Evolutionary conservation across 2,329 filamentous ascomycete species (phyloP).

Genomic region (Ceratocystis harringtonii): DNA sequence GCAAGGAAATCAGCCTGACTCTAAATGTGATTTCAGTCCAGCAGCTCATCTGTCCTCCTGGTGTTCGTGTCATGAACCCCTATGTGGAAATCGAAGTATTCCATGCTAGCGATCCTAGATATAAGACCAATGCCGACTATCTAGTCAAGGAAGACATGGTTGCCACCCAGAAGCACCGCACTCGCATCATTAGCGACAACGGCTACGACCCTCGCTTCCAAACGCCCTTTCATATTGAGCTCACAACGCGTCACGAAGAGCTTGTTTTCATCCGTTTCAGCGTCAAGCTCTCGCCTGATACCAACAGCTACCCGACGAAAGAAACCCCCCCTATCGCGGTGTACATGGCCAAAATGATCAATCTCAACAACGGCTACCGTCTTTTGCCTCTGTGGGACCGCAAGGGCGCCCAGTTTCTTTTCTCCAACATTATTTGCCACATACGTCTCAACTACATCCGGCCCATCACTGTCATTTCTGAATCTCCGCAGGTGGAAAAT

Average conservation of each 20-base stretch:
- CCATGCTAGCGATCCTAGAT: conserved; percentile 81
- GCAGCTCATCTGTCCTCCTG: conserved; percentile 70
- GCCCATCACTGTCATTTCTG: conserved; percentile 37
- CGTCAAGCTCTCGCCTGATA: conserved; percentile 73
- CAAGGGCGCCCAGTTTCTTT: conserved; percentile 82
- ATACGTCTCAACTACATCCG: conserved; percentile 52
- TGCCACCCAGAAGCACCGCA: conserved; percentile 61
- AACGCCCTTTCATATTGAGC: conserved; percentile 59
- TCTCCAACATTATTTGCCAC: conserved; percentile 85
- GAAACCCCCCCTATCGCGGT: conserved; percentile 58
- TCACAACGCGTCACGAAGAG: conserved; percentile 89
- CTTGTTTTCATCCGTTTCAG: conserved; percentile 88
- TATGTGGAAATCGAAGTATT: conserved; percentile 94
- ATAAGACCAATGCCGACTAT: conserved; percentile 63
- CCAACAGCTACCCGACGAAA: conserved; percentile 42
- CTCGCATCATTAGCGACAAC: conserved; percentile 68
- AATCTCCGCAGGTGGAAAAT: conserved; percentile 20
- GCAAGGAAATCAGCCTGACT: conserved; percentile 69
- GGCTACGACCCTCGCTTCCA: conserved; percentile 88
- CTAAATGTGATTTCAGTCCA: conserved; percentile 89
- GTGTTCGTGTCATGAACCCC: conserved; percentile 65
- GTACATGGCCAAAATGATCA: conserved; percentile 83
- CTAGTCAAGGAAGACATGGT: conserved; percentile 32
- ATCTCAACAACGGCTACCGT: conserved; percentile 80
- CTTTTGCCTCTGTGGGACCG: conserved; percentile 79